A percentile compares a stretch with the other conserved stretches of the same genome.
Conservation (phyloP, 108 stramenopile species). For the Poteriospumella lacustris region DNA sequence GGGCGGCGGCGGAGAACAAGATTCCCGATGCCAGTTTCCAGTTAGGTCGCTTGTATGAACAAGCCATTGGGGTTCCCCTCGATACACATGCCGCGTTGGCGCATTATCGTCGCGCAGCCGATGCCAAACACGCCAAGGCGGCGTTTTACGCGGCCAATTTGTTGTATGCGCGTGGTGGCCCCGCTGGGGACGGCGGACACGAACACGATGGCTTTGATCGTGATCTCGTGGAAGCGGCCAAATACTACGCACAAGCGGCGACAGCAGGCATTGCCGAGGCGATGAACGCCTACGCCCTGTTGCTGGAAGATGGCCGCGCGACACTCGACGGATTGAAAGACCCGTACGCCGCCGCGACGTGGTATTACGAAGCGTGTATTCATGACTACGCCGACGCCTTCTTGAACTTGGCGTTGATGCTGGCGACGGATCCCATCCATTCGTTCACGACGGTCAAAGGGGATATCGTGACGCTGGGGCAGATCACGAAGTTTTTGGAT, state of each 20-base stretch:
- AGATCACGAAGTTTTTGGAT: not conserved
- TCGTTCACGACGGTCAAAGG: not conserved
- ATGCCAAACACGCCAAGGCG: not conserved
- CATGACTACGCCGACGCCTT: not conserved
- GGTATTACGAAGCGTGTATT: not conserved
- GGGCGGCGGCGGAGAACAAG: not conserved
- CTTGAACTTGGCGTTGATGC: not conserved
- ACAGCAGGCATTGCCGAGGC: not conserved
- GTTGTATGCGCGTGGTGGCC: not conserved
- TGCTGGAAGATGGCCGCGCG: not conserved
- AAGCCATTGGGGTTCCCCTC: not conserved
- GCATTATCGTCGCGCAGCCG: not conserved
- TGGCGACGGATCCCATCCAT: not conserved
- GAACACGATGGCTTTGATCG: too few species aligned
- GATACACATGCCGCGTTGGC: not conserved
- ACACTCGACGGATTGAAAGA: not conserved
- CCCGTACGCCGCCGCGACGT: not conserved
- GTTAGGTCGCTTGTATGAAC: not conserved
- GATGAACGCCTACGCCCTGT: not conserved
- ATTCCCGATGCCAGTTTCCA: slow-evolving; percentile 2
- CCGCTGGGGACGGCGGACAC: not conserved
- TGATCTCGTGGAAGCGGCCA: not conserved
- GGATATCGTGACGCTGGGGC: not conserved
- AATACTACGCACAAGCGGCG: not conserved
- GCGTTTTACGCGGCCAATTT: not conserved